Base-by-base conservation (phyloP, 805 yeast species). In the Yamadazyma sp. region DNA sequence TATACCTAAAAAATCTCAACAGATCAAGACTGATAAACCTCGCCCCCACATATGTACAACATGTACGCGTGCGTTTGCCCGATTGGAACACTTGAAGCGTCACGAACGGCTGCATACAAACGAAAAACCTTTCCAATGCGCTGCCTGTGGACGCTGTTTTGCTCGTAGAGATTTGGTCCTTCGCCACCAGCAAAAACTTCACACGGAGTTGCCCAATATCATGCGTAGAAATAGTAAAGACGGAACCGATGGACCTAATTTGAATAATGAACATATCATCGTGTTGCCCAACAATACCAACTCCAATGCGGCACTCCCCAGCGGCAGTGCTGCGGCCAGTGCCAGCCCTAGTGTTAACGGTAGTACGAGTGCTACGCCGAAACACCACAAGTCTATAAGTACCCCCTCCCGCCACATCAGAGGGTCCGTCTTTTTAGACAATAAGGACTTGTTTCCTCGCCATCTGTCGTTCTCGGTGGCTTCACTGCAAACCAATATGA, bases 61-160 rank as follows among this genome's bases (percentile, higher is more conserved):
- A 4, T 93, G 99, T 58, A 87, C 97, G 1, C 73, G 99, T 43
- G 95, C 95, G 2, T 93, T 93, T 73, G 99, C 97, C 1, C 75
- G 99, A 38, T 71, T 87, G 33, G 99, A 91, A 61, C 99, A 91
- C 62, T 71, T 93, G 54, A 89, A 86, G 60, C 80, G 99, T 41
- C 99, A 91, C 56, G 95, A 89, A 52, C 70, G 97, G 27, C 82
- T 95, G 0, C 99, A 91, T 59, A 91, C 99, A 7, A 87, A 90
- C 58, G 97, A 90, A 61, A 89, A 89, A 57, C 98, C 98, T 1
- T 91, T 84, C 64, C 93, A 87, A 56, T 91, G 99, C 64, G 95
- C 95, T 2, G 90, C 90, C 6, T 91, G 98, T 62, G 97, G 95
- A 22, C 78, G 98, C 34, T 85, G 96, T 55, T 91, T 93, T 66